Conservation (phyloP, 805 yeast species). For the Wickerhamiella occidentalis region DNA sequence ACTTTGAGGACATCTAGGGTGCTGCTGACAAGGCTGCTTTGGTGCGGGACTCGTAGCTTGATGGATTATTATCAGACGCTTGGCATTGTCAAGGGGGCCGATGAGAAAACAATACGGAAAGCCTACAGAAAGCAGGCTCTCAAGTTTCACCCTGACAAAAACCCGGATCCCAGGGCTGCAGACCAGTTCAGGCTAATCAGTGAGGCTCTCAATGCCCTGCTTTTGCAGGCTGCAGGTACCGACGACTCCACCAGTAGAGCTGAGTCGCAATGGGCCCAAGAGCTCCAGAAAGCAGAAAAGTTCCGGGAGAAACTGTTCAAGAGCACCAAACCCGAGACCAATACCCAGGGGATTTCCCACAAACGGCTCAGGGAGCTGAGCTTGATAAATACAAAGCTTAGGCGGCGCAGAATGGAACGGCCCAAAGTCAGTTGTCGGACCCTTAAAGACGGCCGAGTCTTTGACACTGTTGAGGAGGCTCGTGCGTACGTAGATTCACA, state of each 20-base stretch:
- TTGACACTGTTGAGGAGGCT: constrained; percentile 14
- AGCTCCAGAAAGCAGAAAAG: neutral
- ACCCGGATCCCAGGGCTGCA: constrained; percentile 21
- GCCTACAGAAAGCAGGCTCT: constrained; percentile 84
- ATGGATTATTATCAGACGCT: constrained; percentile 49
- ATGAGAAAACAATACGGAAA: constrained; percentile 70
- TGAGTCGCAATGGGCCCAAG: neutral
- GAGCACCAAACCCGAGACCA: neutral
- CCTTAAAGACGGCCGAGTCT: neutral
- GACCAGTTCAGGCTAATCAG: constrained; percentile 24
- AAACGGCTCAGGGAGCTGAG: constrained; percentile 4
- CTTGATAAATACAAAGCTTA: neutral
- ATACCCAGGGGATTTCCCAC: neutral
- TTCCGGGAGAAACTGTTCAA: neutral
- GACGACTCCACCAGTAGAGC: constrained; percentile 1
- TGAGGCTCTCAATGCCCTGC: constrained; percentile 23
- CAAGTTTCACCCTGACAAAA: constrained; percentile 88
- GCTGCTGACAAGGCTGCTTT: constrained; percentile 1
- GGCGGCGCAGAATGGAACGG: neutral
- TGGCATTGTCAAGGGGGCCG: constrained; percentile 72
- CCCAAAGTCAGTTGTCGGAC: neutral
- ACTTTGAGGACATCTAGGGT: neutral
- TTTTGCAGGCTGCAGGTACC: neutral
- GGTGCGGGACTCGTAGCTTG: neutral
- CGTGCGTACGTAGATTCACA: constrained; percentile 14